A percentile compares a stretch with the other conserved stretches of the same genome.
phyloP scores from a whole-genome alignment of 2,329 filamentous ascomycete species.

The Lasiodiplodia theobromae region DNA sequence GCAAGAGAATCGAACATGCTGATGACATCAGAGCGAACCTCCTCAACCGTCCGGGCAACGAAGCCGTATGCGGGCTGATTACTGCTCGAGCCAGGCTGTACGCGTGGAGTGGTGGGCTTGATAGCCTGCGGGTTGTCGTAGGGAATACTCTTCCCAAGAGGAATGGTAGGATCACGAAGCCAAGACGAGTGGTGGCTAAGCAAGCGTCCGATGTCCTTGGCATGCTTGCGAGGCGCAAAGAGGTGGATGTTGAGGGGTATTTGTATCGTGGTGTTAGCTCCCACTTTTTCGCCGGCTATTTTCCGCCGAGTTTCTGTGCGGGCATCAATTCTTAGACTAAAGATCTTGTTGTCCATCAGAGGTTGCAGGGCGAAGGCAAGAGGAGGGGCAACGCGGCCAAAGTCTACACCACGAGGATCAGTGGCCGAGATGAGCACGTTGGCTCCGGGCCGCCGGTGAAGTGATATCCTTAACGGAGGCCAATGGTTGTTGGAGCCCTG shows the following conservation, averaged over 20 bases:
- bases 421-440: conserved; percentile 71
- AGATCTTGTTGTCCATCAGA: conserved; percentile 70
- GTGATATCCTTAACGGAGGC: conserved; percentile 76
- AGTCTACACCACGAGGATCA: conserved; percentile 73
- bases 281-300: conserved; percentile 62
- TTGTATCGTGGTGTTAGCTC: conserved; percentile 35
- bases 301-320: conserved; percentile 73
- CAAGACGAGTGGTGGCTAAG: conserved; percentile 72
- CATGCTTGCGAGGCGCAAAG: conserved; percentile 76
- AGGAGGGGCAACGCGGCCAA: conserved; percentile 76
- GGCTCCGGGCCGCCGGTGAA: conserved; percentile 67
- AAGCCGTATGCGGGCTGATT: conserved; percentile 37
- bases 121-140: conserved; percentile 49
- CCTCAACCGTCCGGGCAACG: conserved; percentile 74
- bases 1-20: conserved; percentile 87
- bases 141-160: conserved; percentile 67
- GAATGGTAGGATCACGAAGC: conserved; percentile 67
- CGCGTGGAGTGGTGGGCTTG: conserved; percentile 28
- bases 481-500: conserved; percentile 69
- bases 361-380: conserved; percentile 73
- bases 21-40: conserved; percentile 83
- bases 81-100: not conserved
- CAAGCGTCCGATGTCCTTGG: conserved; percentile 69
- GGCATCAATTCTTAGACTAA: conserved; percentile 73
- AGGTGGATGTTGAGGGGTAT: conserved; percentile 64